These are phyloP conservation scores for Pythium aristosporum DNA, from an alignment of 352 stramenopile genomes.

Conservation along the genomic window DNA sequence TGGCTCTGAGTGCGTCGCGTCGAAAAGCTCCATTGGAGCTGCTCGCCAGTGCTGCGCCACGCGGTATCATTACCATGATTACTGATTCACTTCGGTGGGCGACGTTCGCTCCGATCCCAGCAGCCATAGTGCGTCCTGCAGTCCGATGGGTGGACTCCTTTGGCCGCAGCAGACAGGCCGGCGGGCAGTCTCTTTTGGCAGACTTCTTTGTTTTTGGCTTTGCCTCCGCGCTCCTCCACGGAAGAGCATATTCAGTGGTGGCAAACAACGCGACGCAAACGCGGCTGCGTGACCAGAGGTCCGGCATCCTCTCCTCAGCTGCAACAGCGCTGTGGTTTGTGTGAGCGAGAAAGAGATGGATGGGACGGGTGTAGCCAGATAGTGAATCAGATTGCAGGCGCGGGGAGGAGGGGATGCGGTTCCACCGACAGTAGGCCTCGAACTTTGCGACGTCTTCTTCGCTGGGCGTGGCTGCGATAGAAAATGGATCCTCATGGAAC, in stretches of 20 bases:
- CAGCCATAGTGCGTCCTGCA: constrained; percentile 21
- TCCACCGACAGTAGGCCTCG: too few species aligned
- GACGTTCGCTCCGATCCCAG: not conserved
- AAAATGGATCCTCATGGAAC: constrained; percentile 8
- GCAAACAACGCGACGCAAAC: too few species aligned
- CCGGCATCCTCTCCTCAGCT: too few species aligned
- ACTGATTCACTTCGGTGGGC: constrained; percentile 6
- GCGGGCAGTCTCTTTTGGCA: not conserved
- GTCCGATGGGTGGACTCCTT: constrained; percentile 17
- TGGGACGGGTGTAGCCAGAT: too few species aligned
- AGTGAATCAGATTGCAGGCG: too few species aligned
- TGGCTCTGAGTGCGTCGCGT: not conserved
- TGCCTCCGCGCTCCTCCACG: too few species aligned
- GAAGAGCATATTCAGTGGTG: too few species aligned
- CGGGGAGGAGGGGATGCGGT: too few species aligned
- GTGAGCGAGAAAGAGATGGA: too few species aligned
- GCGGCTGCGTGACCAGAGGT: too few species aligned
- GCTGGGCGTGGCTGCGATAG: not conserved
- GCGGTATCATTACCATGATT: constrained; percentile 9
- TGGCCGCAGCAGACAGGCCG: not conserved
- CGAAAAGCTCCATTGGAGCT: not conserved
- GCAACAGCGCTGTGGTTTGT: too few species aligned
- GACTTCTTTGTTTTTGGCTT: not conserved
- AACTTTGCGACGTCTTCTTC: too few species aligned
- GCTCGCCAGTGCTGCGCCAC: not conserved